Evolutionary conservation across 192 early-diverging fungal species (phyloP), one percentile per base, ranked within the genome.

Genomic region (Chytriomyces sp.): DNA sequence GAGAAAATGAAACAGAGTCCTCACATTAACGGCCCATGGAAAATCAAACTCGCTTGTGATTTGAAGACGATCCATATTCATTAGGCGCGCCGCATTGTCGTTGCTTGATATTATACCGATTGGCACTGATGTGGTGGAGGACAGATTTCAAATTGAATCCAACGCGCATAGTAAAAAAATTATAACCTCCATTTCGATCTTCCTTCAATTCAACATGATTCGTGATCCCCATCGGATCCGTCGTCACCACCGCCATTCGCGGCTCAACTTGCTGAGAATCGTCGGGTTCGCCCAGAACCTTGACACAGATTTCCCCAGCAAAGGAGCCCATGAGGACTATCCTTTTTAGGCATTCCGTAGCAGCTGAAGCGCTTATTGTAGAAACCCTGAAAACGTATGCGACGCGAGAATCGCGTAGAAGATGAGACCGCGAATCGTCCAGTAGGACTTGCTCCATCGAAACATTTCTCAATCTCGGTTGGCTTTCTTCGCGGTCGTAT

Each of bases 1-100:
- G n/a, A n/a, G n/a, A n/a, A n/a, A n/a, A n/a, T n/a, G n/a, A n/a
- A 6, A 30, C 17, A 26, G 8, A 60, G 5, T 56, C 26, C 77
- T 75, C 80, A 87, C 87, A 79, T 91, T 91, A 14, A 86, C 78
- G 22, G 89, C 70, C 77, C 80, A 88, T 25, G 77, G 67, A 44
- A 88, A 83, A 0, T 53, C n/a, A 55, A 86, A 81, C 26, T 58
- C 63, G 3, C 68, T 37, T 2, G 53, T 74, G 14, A 86, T 72
- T 44, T 73, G 58, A 40, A 75, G 36, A 30, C 78, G 74, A 36
- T 74, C 70, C 6, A 88, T 19, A 62, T 87, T 77, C 76, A 90
- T 78, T 8, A 85, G 49, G 2, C 85, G 76, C 41, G 75, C 75
- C 4, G 56, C 61, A 28, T 80, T 39, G 52, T 90, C 88, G 59